Percentiles rank a stretch among this genome's conserved stretches.
These are phyloP conservation scores for Thielaviopsis punctulata DNA, from an alignment of 2,329 filamentous ascomycete genomes.

Conservation along the genomic window DNA sequence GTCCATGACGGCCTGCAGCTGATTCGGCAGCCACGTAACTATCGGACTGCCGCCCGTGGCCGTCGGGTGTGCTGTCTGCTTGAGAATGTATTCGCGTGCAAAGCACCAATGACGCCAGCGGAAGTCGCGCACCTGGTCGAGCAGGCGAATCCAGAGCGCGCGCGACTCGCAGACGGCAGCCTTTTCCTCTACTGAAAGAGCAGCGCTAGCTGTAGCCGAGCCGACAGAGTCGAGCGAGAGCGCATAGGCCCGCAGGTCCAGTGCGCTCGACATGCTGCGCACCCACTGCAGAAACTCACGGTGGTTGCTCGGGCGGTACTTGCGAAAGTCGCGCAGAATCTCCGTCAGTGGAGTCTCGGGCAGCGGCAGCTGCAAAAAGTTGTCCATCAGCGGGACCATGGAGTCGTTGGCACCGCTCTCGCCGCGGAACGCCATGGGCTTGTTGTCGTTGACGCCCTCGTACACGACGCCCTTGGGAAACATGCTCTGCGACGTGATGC, in stretches of 20 bases:
- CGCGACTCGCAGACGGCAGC: conserved; percentile 34
- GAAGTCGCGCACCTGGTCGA: conserved; percentile 67
- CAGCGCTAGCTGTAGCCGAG: conserved; percentile 14
- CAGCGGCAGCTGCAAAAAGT: conserved; percentile 73
- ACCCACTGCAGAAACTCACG: conserved; percentile 69
- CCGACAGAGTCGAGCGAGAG: no score
- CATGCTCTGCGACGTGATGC: conserved; percentile 85
- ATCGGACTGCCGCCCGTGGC: conserved; percentile 70
- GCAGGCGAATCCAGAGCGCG: conserved; percentile 43
- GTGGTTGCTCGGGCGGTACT: conserved; percentile 80
- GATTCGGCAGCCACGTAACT: conserved; percentile 71
- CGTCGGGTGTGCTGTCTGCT: conserved; percentile 57
- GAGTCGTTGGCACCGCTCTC: conserved; percentile 89
- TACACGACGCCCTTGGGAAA: conserved; percentile 86
- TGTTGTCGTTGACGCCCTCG: conserved; percentile 54
- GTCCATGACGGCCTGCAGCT: conserved; percentile 55
- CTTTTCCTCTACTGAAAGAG: conserved; percentile 14
- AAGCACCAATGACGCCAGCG: conserved; percentile 78
- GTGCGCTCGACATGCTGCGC: conserved; percentile 27
- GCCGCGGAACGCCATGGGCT: conserved; percentile 69
- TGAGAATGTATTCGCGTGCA: conserved; percentile 68
- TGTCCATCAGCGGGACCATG: conserved; percentile 83
- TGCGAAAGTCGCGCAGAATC: conserved; percentile 75
- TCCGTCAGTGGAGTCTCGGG: conserved; percentile 75
- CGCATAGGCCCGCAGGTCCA: conserved; percentile 42